Base-by-base conservation (phyloP, 1,284 basidiomycete genomes). In the Ustilago lituana region DNA sequence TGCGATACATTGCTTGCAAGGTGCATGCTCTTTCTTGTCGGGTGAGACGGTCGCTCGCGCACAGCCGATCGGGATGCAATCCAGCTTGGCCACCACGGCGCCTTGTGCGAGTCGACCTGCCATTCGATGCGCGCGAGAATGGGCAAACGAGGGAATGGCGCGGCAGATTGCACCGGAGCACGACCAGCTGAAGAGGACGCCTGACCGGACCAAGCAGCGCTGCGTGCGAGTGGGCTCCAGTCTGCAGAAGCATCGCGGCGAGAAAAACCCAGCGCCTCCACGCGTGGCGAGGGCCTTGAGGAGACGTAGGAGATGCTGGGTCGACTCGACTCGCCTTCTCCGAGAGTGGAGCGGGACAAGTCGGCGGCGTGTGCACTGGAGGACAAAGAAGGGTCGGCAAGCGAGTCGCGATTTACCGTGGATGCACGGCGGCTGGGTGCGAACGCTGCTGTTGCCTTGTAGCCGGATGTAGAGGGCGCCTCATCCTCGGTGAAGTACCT, bases 101-200 rank as follows among this genome's bases (percentile, higher is more conserved):
- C 79, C 17, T 73, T 71, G 29, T 47, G 47, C 9, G 62, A 48
- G 39, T 81, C 79, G 14, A 81, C 77, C 29, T 69, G 64, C 78
- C 78, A 81, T 39, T 81, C 79, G 32, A 81, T 67, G 22, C 69
- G 66, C 4, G 69, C 77, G 17, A 81, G 72, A 38, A 81, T 81
- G 7, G 79, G 79, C 26, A 81, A 27, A 11, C 57, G 68, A 9
- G 65, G 53, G 5, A 57, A 50, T 17, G 43, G 46, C 23, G 52
- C 20, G 7, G 33, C 17, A 9, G 43, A n/a, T n/a, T n/a, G n/a
- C 14, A 4, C 22, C 11, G 23, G 37, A 4, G 40, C 17, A 1
- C 50, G 53, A 12, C 45, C 50, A 12, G 53, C 45, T 17, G 53
- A 49, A 5, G 54, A 60, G 19, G 49, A 49, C 24, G 43, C 45